A percentile compares a stretch with the other conserved stretches of the same genome.
Evolutionary conservation across 371 early-diverging fungal species (phyloP).

Genomic region (Neoconidiobolus thromboides): DNA sequence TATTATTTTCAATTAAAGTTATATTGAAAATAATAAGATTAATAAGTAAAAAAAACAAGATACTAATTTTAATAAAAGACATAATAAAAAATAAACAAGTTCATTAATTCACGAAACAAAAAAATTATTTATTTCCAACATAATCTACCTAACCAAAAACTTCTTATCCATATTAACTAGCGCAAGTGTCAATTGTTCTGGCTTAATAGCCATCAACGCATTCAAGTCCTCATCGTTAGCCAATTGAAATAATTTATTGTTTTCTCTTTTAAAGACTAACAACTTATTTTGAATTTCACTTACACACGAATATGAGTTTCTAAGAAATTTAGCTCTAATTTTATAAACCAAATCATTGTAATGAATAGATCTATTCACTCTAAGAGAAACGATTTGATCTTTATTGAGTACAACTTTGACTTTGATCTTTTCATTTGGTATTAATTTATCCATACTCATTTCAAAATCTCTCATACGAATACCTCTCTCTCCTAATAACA

Average conservation of each 20-base stretch:
- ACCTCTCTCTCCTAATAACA: background rate
- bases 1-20: no score
- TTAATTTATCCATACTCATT: background rate
- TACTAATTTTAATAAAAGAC: no score
- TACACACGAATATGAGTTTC: background rate
- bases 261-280: background rate
- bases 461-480: background rate
- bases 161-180: background rate
- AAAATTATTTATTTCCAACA: no score
- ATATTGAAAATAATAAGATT: no score
- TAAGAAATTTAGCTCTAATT: background rate
- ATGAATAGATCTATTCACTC: background rate
- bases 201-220: background rate
- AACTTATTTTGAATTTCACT: background rate
- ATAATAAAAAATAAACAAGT: no score
- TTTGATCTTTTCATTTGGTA: background rate
- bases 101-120: no score
- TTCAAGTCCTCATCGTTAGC: background rate
- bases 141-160: background rate
- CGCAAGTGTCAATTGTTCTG: background rate
- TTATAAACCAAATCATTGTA: background rate
- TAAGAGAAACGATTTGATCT: background rate
- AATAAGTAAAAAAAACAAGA: no score
- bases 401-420: background rate
- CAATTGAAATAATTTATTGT: background rate